These are phyloP conservation scores for Kwoniella dendrophila DNA, from an alignment of 768 basidiomycete species.

Conservation along the genomic window DNA sequence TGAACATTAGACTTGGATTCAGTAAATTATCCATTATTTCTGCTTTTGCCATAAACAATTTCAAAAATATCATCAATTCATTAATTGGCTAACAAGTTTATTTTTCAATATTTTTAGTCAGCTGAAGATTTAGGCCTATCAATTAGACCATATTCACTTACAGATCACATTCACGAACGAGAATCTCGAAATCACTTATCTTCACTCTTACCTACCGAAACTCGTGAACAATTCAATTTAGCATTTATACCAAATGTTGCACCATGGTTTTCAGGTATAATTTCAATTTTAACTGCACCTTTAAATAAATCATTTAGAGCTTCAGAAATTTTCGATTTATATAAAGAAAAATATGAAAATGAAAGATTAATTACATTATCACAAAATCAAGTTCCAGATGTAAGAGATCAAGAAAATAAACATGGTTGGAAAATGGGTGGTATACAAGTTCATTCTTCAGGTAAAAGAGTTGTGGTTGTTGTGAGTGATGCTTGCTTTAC, in stretches of 20 bases:
- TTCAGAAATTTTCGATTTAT: slow-evolving; percentile 70
- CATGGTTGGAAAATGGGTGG: slow-evolving; percentile 93
- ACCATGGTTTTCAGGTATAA: slow-evolving; percentile 95
- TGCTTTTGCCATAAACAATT: no score
- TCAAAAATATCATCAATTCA: neutral
- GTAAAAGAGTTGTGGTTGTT: slow-evolving; percentile 90
- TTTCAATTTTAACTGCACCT: slow-evolving; percentile 82
- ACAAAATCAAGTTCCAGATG: slow-evolving; percentile 70
- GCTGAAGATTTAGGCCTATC: slow-evolving; percentile 66
- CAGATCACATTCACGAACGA: slow-evolving; percentile 98
- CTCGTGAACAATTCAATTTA: slow-evolving; percentile 59
- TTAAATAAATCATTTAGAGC: slow-evolving; percentile 70
- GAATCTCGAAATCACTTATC: slow-evolving; percentile 87
- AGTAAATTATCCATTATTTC: no score
- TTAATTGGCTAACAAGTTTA: no score
- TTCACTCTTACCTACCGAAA: slow-evolving; percentile 58
- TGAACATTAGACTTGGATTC: no score
- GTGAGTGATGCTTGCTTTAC: slow-evolving; percentile 60
- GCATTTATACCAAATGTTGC: slow-evolving; percentile 86
- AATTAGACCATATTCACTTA: slow-evolving; percentile 82
- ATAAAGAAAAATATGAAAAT: slow-evolving; percentile 71
- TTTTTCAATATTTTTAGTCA: slow-evolving; percentile 1
- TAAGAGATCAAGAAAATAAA: slow-evolving; percentile 74
- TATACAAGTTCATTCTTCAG: slow-evolving; percentile 85
- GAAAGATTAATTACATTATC: slow-evolving; percentile 74